Evolutionary conservation across 2,329 filamentous ascomycete genomes (phyloP).

Genomic region (Colletotrichum godetiae): DNA sequence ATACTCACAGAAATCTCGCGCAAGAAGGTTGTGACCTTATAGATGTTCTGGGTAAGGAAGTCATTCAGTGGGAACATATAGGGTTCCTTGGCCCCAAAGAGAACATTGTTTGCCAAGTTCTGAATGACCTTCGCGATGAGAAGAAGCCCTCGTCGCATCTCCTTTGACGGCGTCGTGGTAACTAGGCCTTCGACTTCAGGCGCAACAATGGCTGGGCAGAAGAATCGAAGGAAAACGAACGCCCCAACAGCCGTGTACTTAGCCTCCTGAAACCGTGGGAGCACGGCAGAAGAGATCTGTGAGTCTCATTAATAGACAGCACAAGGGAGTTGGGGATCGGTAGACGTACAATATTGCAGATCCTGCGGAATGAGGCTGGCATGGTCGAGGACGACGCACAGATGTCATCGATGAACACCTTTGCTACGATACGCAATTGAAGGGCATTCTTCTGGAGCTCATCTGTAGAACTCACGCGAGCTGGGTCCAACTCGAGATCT

Average conservation of each 20-base stretch:
- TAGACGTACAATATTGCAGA: constrained; percentile 71
- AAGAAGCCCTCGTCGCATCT: constrained; percentile 75
- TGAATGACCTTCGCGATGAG: constrained; percentile 79
- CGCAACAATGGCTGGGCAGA: constrained; percentile 78
- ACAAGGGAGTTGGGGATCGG: not conserved
- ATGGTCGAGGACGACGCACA: constrained; percentile 71
- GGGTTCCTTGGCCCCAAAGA: constrained; percentile 78
- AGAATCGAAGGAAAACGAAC: constrained; percentile 78
- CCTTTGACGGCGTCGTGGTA: constrained; percentile 69
- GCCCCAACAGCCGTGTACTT: constrained; percentile 79
- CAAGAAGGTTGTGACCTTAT: constrained; percentile 73
- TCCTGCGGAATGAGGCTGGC: constrained; percentile 72
- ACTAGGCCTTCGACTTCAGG: constrained; percentile 77
- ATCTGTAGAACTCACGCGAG: constrained; percentile 68
- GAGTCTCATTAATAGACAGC: constrained; percentile 27
- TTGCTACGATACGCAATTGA: constrained; percentile 74
- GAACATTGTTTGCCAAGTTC: constrained; percentile 77
- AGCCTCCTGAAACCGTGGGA: constrained; percentile 73
- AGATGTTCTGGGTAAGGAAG: constrained; percentile 76
- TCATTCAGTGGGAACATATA: constrained; percentile 80
- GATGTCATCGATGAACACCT: constrained; percentile 79
- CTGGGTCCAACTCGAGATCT: constrained; percentile 75
- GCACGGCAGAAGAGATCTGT: constrained; percentile 72
- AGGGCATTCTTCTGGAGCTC: constrained; percentile 75
- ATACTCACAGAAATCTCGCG: constrained; percentile 72